Percentiles rank a stretch among this genome's conserved stretches.
phyloP scores from a whole-genome alignment of 805 yeast species.

The Candida taoyuanica region DNA sequence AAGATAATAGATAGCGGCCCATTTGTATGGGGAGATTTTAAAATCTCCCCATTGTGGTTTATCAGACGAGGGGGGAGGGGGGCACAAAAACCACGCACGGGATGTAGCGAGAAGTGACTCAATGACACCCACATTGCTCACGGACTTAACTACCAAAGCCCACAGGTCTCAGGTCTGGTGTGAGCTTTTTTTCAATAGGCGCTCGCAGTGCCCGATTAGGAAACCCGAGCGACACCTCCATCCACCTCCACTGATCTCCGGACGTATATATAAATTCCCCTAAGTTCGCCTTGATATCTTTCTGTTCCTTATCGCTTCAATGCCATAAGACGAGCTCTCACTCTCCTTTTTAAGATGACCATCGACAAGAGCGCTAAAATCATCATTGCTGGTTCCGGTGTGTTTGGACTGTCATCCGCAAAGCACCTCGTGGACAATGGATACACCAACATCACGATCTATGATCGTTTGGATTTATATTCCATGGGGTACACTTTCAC shows the following conservation, averaged over 20 bases:
- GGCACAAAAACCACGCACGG: too few species aligned
- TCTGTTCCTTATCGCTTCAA: not conserved
- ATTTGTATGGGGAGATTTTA: too few species aligned
- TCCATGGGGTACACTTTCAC: conserved; percentile 27
- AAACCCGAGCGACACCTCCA: conserved; percentile 2
- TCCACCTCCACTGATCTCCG: not conserved
- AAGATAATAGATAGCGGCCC: too few species aligned
- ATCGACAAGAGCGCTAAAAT: conserved; percentile 22
- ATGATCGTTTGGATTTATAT: conserved; percentile 33
- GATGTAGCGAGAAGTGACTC: too few species aligned
- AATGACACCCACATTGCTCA: too few species aligned
- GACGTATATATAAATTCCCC: not conserved
- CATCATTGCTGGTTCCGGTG: conserved; percentile 46
- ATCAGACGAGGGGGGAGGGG: too few species aligned
- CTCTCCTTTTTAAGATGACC: not conserved
- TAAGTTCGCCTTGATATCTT: not conserved
- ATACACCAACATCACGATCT: conserved; percentile 34
- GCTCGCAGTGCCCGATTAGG: conserved; percentile 5
- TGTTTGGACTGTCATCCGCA: conserved; percentile 45
- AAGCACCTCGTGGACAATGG: conserved; percentile 35
- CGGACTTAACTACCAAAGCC: too few species aligned
- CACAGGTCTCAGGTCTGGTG: too few species aligned
- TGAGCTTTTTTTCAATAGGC: too few species aligned
- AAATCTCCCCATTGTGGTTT: too few species aligned
- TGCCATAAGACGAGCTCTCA: too few species aligned